A percentile compares a stretch with the other conserved stretches of the same genome.
phyloP scores from a whole-genome alignment of 768 basidiomycete species.

The Kwoniella pini region DNA sequence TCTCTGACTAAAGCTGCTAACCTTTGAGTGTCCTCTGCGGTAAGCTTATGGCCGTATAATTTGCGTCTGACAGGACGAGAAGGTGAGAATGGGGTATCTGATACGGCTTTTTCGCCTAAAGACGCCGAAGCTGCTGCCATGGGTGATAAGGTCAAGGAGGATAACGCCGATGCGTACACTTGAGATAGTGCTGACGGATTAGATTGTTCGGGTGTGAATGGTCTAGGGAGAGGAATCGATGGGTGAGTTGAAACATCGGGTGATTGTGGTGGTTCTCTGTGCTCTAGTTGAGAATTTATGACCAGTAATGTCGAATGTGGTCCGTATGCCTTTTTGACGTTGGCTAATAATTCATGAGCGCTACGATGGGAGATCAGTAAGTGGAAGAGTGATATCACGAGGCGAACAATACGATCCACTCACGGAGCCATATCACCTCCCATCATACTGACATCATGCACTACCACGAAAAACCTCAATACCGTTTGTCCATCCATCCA shows the following conservation, averaged over 20 bases:
- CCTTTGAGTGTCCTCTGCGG: constrained; percentile 43
- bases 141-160: constrained; percentile 43
- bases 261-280: constrained; percentile 21
- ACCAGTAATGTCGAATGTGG: constrained; percentile 52
- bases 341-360: constrained; percentile 43
- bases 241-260: constrained; percentile 42
- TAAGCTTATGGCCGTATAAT: constrained; percentile 36
- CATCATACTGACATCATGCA: constrained; percentile 49
- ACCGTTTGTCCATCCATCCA: constrained; percentile 48
- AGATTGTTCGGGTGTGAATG: constrained; percentile 37
- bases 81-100: constrained; percentile 20
- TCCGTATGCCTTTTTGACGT: constrained; percentile 52
- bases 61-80: constrained; percentile 30
- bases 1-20: constrained; percentile 73
- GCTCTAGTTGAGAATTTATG: constrained; percentile 44
- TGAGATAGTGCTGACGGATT: constrained; percentile 42
- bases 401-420: constrained; percentile 2
- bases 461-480: constrained; percentile 49
- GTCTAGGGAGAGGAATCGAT: constrained; percentile 38
- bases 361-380: constrained; percentile 16
- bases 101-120: constrained; percentile 14
- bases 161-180: constrained; percentile 46
- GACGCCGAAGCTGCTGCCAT: constrained; percentile 27
- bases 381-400: neutral
- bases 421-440: constrained; percentile 39